Evolutionary conservation across 1,284 basidiomycete species (phyloP), one percentile per base, ranked within the genome.

Genomic region (Coniferiporia weirii): DNA sequence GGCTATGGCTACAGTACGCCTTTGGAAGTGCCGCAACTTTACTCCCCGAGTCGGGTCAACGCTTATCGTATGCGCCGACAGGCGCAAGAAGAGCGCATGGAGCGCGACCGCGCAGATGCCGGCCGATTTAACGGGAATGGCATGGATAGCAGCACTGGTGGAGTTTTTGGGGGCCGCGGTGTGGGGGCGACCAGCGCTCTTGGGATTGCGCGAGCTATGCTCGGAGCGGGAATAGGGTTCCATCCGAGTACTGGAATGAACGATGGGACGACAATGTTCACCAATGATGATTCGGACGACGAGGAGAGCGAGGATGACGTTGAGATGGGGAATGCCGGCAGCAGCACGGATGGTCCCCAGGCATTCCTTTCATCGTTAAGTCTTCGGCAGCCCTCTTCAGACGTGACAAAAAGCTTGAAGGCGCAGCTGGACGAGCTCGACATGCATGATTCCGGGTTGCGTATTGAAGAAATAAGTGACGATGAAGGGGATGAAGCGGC

Each of bases 1-100:
- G 80, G 85, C 55, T 77, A 87, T 71, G 87, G 88, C 20, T 89
- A 85, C 71, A 69, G 76, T 38, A 95, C 93, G 4, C 92, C 93
- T 8, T 76, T 72, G 40, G 72, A 76, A 49, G 75, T 82, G 36
- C 89, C 89, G 1, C 81, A 85, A 64, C 77, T 93, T 57, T 94
- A 88, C 69, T 74, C 87, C 0, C 72, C 77, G 60, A 79, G 74
- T 56, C 80, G 87, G 40, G 67, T 88, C 54, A 73, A 78, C 69
- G 77, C 82, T 7, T 87, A 80, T 76, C 79, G 79, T 61, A 78
- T 81, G 12, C 77, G 83, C 60, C 71, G 76, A 65, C 80, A 83
- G 65, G 79, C 78, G 12, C 72, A 74, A 52, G 79, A 80, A 68
- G 76, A 82, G 53, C 78, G 84, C 19, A 78, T 81, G 52, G 75